Evolutionary conservation across 371 early-diverging fungal genomes (phyloP), one percentile per base, ranked within the genome.

Genomic region (Mucor plumbeus): DNA sequence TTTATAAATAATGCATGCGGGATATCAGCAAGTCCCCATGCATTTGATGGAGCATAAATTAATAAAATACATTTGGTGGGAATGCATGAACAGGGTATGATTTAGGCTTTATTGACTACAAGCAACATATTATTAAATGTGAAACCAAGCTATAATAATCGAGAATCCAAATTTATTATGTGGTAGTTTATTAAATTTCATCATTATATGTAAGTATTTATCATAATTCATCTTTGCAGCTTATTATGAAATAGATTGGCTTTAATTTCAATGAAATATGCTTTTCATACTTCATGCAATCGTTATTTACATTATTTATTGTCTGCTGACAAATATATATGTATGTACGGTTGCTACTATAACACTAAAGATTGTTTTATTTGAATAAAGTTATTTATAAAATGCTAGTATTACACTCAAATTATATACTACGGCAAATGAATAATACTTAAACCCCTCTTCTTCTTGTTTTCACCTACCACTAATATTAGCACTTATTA

Each of bases 21-120:
- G 50, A 50, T 50, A 50, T 50, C 50, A 50, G 38, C 38, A 38
- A 38, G 50, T 21, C 50, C 26, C 50, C 50, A 21, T 50, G 26
- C 50, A 50, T 50, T 50, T 44, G n/a, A 4, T 44, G 44, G 8
- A 44, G 44, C 44, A 44, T 44, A 26, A 50, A 50, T 50, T 26
- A 50, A 50, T 48, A 21, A 50, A 11, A 26, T 21, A 19, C 21
- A 8, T 38, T 36, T 7, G 11, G 50, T 19, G 26, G 21, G 21
- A 50, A 50, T 7, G 50, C 26, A 50, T 47, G 38, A 38, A 5
- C 38, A 38, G 38, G 26, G 26, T 26, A 3, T 26, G 26, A 26
- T 26, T 3, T 26, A 26, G 26, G 26, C 26, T 26, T 26, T 26
- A 26, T 3, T 26, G 26, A 26, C 3, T 26, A 26, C 3, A 26